These are phyloP conservation scores for Diversispora epigaea DNA, from an alignment of 192 early-diverging fungal genomes.

Conservation along the genomic window DNA sequence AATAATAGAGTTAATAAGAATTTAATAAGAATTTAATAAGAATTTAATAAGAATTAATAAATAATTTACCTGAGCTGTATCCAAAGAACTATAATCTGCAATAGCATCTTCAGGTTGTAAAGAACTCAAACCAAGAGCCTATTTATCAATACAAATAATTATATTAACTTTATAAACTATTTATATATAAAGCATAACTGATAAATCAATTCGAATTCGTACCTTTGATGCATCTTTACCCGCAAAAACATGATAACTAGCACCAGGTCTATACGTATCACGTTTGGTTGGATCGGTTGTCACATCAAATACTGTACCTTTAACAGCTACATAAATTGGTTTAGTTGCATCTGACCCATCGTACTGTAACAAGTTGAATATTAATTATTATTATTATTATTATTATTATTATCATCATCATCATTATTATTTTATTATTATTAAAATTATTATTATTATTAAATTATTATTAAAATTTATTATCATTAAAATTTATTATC, in stretches of 20 bases:
- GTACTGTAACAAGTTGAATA: slow-evolving; percentile 35
- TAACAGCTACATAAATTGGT: slow-evolving; percentile 82
- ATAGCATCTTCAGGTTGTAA: slow-evolving; percentile 74
- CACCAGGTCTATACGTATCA: slow-evolving; percentile 63
- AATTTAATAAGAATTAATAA: not conserved
- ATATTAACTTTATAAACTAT: not conserved
- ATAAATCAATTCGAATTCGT: too few species aligned
- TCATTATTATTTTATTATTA: too few species aligned
- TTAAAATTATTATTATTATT: too few species aligned
- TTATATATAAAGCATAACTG: not conserved
- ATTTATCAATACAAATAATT: slow-evolving; percentile 5
- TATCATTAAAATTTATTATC: too few species aligned
- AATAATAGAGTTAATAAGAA: not conserved
- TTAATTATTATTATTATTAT: too few species aligned
- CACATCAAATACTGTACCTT: slow-evolving; percentile 82
- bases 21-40: not conserved
- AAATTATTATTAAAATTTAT: too few species aligned
- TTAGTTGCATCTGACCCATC: slow-evolving; percentile 57
- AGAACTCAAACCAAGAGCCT: slow-evolving; percentile 69
- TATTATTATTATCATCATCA: too few species aligned
- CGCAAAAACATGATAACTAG: slow-evolving; percentile 75
- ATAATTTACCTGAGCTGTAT: slow-evolving; percentile 63
- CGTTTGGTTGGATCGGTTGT: slow-evolving; percentile 53
- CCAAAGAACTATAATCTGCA: slow-evolving; percentile 66
- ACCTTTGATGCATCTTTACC: slow-evolving; percentile 80